These are phyloP conservation scores for Phytophthora constricta DNA, from an alignment of 352 stramenopile genomes.

Conservation along the genomic window DNA sequence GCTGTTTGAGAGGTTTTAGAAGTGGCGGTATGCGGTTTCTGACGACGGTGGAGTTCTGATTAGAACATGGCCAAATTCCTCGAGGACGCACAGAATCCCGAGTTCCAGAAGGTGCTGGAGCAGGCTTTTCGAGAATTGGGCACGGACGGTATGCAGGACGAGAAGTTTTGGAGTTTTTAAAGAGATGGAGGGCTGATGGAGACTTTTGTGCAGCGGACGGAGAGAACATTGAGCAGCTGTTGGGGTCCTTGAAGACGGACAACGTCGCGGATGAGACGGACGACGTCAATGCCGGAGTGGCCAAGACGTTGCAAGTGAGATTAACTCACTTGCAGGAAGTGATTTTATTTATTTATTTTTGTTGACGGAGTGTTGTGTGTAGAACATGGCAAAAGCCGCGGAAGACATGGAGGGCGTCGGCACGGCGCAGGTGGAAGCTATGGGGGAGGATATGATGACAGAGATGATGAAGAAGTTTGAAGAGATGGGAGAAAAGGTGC, in stretches of 20 bases:
- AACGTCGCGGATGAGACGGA: slow-evolving; percentile 58
- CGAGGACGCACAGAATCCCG: slow-evolving; percentile 85
- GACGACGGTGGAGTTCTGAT: slow-evolving; percentile 3
- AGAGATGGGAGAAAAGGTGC: slow-evolving; percentile 93
- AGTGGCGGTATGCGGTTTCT: slow-evolving; percentile 1
- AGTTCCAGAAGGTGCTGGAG: slow-evolving; percentile 88
- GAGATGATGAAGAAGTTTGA: slow-evolving; percentile 98
- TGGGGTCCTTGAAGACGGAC: slow-evolving; percentile 66
- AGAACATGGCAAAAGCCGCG: slow-evolving; percentile 90
- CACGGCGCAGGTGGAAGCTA: slow-evolving; percentile 83
- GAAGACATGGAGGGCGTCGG: slow-evolving; percentile 89
- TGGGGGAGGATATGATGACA: slow-evolving; percentile 96
- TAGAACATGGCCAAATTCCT: slow-evolving; percentile 89
- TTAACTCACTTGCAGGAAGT: neutral
- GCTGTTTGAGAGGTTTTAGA: neutral
- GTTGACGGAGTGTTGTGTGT: neutral
- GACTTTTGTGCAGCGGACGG: slow-evolving; percentile 44
- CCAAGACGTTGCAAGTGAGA: slow-evolving; percentile 82
- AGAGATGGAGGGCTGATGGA: slow-evolving; percentile 13
- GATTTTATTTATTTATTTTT: neutral
- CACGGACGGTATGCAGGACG: no score
- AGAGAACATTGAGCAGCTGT: slow-evolving; percentile 73
- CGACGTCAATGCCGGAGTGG: slow-evolving; percentile 81
- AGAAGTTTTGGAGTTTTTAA: no score
- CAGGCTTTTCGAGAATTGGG: slow-evolving; percentile 88